These are phyloP conservation scores for Trichoderma semiorbis DNA, from an alignment of 2,329 filamentous ascomycete genomes.

Conservation along the genomic window DNA sequence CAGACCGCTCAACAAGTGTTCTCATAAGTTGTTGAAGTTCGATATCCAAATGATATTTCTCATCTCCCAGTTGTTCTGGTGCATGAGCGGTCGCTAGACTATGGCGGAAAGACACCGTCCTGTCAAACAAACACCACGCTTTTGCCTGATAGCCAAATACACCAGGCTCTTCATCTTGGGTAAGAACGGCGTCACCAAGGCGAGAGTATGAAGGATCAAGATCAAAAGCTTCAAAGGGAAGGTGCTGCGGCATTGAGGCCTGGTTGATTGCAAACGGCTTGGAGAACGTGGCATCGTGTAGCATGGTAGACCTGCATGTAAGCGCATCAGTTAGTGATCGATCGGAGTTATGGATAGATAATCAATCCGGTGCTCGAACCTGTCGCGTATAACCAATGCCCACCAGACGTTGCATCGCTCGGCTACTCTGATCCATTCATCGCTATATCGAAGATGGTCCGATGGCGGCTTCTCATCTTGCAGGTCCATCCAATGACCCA, in stretches of 20 bases:
- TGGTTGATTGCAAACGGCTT: background rate
- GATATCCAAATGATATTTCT: background rate
- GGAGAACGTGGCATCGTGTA: background rate
- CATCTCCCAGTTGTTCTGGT: background rate
- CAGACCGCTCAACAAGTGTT: background rate
- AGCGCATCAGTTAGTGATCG: background rate
- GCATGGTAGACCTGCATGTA: background rate
- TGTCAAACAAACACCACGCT: slow-evolving; percentile 7
- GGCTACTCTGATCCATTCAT: background rate
- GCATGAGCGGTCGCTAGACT: background rate
- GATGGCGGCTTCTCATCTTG: background rate
- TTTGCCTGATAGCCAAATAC: slow-evolving; percentile 10
- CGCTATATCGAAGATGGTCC: background rate
- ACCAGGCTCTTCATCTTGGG: background rate
- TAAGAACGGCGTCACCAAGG: background rate
- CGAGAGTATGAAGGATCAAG: background rate
- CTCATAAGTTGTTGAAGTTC: slow-evolving; percentile 1
- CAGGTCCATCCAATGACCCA: slow-evolving; percentile 2
- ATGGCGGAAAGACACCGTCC: background rate
- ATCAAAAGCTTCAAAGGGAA: slow-evolving; percentile 3
- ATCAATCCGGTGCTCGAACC: background rate
- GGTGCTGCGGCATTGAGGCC: background rate
- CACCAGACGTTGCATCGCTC: slow-evolving; percentile 14
- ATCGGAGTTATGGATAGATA: background rate
- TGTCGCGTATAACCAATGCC: slow-evolving; percentile 14